Evolutionary conservation across 2,329 filamentous ascomycete genomes (phyloP).

Genomic region (Penicillium nordicum): DNA sequence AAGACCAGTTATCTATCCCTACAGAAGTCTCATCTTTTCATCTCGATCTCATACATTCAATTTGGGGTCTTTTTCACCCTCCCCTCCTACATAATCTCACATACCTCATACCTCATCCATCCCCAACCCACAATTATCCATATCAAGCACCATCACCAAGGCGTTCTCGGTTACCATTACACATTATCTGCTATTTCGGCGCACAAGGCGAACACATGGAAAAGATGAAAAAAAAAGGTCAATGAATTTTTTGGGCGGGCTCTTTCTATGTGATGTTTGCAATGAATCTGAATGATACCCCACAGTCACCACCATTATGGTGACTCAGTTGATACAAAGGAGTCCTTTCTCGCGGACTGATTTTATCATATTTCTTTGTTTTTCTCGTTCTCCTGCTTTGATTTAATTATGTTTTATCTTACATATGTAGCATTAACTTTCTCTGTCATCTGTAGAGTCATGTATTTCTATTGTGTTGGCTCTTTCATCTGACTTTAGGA

Average conservation of each 20-base stretch:
- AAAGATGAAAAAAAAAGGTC: slow-evolving; percentile 2
- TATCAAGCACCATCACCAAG: neutral
- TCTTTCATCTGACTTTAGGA: neutral
- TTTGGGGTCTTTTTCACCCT: neutral
- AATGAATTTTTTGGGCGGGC: neutral
- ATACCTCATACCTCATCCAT: slow-evolving; percentile 1
- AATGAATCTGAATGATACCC: slow-evolving; percentile 26
- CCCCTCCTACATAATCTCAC: neutral
- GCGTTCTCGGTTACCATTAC: slow-evolving; percentile 6
- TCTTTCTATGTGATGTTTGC: slow-evolving; percentile 11
- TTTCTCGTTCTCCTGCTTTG: neutral
- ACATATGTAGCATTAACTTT: neutral
- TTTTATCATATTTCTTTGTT: neutral
- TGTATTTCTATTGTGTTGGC: neutral
- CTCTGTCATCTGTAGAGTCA: neutral
- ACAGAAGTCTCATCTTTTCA: neutral
- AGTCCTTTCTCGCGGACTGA: neutral
- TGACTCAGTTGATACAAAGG: slow-evolving; percentile 6
- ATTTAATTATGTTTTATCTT: neutral
- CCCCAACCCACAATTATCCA: neutral
- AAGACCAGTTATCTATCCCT: neutral
- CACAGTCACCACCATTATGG: slow-evolving; percentile 8
- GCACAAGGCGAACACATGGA: slow-evolving; percentile 16
- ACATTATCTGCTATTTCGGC: slow-evolving; percentile 7
- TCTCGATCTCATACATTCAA: neutral